These are phyloP conservation scores for Effrenium voratum DNA, from an alignment of 73 alveolate species.

Conservation along the genomic window DNA sequence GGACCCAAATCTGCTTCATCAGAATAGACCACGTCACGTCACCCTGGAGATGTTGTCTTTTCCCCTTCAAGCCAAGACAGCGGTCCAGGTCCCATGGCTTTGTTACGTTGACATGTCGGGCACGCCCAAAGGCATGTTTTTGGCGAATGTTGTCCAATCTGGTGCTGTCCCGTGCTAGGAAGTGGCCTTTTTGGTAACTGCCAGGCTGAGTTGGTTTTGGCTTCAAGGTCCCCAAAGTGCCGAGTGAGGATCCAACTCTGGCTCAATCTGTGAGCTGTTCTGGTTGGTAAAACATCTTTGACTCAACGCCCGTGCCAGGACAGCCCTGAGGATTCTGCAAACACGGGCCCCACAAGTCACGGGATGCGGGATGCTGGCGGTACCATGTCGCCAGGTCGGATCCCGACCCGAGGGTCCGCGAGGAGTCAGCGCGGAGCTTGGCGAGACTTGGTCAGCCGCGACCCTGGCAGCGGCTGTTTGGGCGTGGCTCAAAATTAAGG, in stretches of 20 bases:
- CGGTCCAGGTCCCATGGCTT: no score
- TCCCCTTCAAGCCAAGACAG: no score
- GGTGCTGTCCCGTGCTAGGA: no score
- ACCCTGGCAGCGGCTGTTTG: neutral
- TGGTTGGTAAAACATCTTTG: neutral
- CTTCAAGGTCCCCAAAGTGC: neutral
- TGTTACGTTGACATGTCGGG: no score
- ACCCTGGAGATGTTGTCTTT: no score
- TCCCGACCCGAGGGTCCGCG: constrained; percentile 36
- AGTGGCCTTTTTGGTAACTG: neutral
- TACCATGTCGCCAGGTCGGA: constrained; percentile 13
- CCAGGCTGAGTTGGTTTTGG: neutral
- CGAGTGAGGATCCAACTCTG: neutral
- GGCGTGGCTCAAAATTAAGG: neutral
- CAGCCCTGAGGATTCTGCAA: neutral
- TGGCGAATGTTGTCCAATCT: no score
- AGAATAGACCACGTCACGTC: no score
- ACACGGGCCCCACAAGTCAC: neutral
- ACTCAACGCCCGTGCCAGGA: neutral
- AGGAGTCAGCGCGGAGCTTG: constrained; percentile 53
- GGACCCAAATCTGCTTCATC: no score
- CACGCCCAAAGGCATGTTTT: no score
- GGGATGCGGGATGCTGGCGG: neutral
- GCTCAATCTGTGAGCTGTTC: neutral
- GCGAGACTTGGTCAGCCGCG: constrained; percentile 24